A percentile compares a stretch with the other conserved stretches of the same genome.
phyloP scores from a whole-genome alignment of 1,284 basidiomycete genomes.

The Exobasidium cylindrosporum region DNA sequence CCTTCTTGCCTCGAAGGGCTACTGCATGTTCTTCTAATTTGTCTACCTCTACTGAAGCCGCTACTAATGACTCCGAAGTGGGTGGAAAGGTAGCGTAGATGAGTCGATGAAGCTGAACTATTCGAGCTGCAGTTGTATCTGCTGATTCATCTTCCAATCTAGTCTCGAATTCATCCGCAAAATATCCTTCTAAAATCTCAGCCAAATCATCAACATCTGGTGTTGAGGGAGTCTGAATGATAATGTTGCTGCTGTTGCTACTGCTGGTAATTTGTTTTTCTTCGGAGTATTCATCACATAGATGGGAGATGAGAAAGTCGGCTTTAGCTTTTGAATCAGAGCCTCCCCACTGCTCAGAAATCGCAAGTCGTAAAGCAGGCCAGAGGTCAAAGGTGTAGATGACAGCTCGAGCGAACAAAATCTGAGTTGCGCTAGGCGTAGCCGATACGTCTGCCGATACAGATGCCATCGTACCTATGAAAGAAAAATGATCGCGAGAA shows the following conservation, averaged over 20 bases:
- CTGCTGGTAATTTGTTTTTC: slow-evolving; percentile 5
- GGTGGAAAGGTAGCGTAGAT: slow-evolving; percentile 29
- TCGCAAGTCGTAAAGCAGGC: slow-evolving; percentile 50
- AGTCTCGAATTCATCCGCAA: slow-evolving; percentile 49
- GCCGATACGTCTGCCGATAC: slow-evolving; percentile 7
- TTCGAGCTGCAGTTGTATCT: slow-evolving; percentile 37
- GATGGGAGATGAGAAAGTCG: slow-evolving; percentile 44
- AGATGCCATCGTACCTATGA: slow-evolving; percentile 5
- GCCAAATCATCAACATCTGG: slow-evolving; percentile 50
- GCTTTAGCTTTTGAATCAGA: slow-evolving; percentile 44
- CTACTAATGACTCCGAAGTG: background rate
- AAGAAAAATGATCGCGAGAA: background rate
- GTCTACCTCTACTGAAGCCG: slow-evolving; percentile 26
- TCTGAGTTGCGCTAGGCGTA: slow-evolving; percentile 34
- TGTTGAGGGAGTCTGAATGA: slow-evolving; percentile 3
- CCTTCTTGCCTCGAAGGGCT: slow-evolving; percentile 31
- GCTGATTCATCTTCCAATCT: slow-evolving; percentile 47
- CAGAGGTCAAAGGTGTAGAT: slow-evolving; percentile 46
- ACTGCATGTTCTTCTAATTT: slow-evolving; percentile 35
- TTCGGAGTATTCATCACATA: slow-evolving; percentile 43
- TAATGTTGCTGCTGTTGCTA: background rate
- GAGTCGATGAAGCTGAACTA: slow-evolving; percentile 32
- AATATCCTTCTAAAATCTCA: slow-evolving; percentile 44
- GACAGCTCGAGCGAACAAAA: slow-evolving; percentile 48
- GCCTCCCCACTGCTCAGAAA: slow-evolving; percentile 51